Evolutionary conservation across 495 filamentous ascomycete genomes (phyloP).

Genomic region (Podospora pseudocomata): DNA sequence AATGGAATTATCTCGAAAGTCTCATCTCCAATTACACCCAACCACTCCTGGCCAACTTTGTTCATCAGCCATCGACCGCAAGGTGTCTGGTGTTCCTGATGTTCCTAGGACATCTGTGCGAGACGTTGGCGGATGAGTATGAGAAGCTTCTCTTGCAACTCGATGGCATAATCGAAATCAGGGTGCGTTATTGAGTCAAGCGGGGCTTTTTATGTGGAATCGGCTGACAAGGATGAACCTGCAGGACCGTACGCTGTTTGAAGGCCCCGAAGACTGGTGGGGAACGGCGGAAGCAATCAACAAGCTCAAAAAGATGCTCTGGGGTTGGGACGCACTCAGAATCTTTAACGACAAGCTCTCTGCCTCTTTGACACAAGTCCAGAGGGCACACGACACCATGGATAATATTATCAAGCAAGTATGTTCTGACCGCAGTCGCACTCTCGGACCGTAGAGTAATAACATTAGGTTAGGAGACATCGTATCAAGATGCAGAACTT

Average conservation of each 20-base stretch:
- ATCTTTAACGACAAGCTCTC: constrained; percentile 22
- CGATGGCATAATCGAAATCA: constrained; percentile 20
- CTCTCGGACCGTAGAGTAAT: not conserved
- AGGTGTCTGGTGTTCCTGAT: constrained; percentile 17
- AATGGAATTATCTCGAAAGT: not conserved
- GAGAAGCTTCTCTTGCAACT: constrained; percentile 10
- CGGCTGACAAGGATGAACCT: not conserved
- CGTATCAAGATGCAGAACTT: constrained; percentile 17
- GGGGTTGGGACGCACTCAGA: constrained; percentile 21
- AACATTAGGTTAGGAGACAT: constrained; percentile 1
- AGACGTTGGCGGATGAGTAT: constrained; percentile 18
- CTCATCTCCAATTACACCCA: not conserved
- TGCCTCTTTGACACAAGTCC: constrained; percentile 15
- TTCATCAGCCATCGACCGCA: constrained; percentile 17
- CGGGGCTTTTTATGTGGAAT: not conserved
- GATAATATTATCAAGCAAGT: constrained; percentile 17
- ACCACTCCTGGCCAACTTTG: constrained; percentile 9
- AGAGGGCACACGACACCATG: constrained; percentile 17
- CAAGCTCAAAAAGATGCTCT: constrained; percentile 25
- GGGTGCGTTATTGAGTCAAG: constrained; percentile 3
- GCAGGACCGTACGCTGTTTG: constrained; percentile 17
- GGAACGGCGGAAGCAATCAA: constrained; percentile 19
- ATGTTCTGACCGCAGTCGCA: not conserved
- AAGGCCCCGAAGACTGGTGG: constrained; percentile 20
- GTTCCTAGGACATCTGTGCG: constrained; percentile 17